Evolutionary conservation across 345 rosid species (phyloP).

Genomic region (Gossypium stocksii): DNA sequence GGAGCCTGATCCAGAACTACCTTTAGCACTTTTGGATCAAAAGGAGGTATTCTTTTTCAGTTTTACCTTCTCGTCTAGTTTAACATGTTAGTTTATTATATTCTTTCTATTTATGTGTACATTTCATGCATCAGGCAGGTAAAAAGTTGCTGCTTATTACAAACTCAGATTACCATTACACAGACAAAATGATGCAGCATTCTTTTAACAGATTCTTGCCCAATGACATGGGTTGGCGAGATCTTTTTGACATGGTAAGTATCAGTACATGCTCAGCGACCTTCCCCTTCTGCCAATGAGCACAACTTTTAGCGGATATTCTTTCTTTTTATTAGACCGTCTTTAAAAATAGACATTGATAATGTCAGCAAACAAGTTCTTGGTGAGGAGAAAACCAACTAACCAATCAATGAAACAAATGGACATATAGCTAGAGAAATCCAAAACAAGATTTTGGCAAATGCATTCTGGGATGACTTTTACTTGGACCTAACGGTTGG

Average conservation of each 20-base stretch:
- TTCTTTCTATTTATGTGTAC: slow-evolving; percentile 13
- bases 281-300: not conserved
- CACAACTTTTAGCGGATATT: not conserved
- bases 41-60: slow-evolving; percentile 61
- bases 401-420: not conserved
- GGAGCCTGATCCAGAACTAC: slow-evolving; percentile 92
- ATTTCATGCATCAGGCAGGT: slow-evolving; percentile 69
- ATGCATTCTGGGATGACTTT: not conserved
- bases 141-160: slow-evolving; percentile 92
- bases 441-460: not conserved
- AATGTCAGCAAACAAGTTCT: not conserved
- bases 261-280: slow-evolving; percentile 1
- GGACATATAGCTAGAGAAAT: not conserved
- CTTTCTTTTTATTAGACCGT: not conserved
- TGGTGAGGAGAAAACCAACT: not conserved
- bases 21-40: slow-evolving; percentile 88
- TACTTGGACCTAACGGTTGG: not conserved
- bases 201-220: slow-evolving; percentile 87
- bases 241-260: slow-evolving; percentile 83
- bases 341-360: not conserved
- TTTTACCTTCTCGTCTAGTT: not conserved
- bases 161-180: slow-evolving; percentile 91
- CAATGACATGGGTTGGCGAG: slow-evolving; percentile 89
- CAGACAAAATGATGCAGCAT: slow-evolving; percentile 96
- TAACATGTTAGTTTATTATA: slow-evolving; percentile 2